phyloP scores from a whole-genome alignment of 768 basidiomycete species.

The Boletus rubroflammeus region DNA sequence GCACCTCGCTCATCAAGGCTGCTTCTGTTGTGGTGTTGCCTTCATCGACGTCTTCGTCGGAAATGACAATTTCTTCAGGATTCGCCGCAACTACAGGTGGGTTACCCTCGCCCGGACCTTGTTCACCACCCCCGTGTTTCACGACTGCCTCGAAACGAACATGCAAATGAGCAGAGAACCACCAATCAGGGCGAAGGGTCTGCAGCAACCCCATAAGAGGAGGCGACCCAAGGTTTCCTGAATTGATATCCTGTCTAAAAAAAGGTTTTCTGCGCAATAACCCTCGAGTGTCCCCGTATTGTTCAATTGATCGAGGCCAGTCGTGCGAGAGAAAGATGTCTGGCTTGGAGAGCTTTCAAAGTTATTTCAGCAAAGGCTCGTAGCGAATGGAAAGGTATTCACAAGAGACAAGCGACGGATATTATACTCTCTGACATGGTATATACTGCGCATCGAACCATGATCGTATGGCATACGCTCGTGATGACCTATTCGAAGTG shows the following conservation, averaged over 20 bases:
- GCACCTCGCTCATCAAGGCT: slow-evolving; percentile 34
- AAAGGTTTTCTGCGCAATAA: slow-evolving; percentile 77
- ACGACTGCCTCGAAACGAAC: slow-evolving; percentile 77
- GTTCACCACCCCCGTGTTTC: slow-evolving; percentile 35
- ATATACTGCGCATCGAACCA: slow-evolving; percentile 73
- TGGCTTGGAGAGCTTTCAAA: slow-evolving; percentile 50
- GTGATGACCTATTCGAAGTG: slow-evolving; percentile 53
- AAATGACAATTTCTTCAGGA: slow-evolving; percentile 41
- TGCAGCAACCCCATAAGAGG: slow-evolving; percentile 76
- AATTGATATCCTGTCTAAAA: slow-evolving; percentile 65
- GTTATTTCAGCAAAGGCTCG: background rate
- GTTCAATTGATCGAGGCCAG: slow-evolving; percentile 88
- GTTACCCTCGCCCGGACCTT: background rate
- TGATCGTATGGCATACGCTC: slow-evolving; percentile 82
- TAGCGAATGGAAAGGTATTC: slow-evolving; percentile 15
- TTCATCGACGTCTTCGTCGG: slow-evolving; percentile 32
- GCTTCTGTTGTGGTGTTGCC: slow-evolving; percentile 1
- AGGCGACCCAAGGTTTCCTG: slow-evolving; percentile 76
- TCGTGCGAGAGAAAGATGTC: slow-evolving; percentile 92
- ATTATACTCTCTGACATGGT: slow-evolving; percentile 87
- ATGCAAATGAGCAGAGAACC: slow-evolving; percentile 94
- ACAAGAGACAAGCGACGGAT: slow-evolving; percentile 76
- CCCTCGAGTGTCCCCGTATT: slow-evolving; percentile 63
- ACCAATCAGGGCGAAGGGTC: slow-evolving; percentile 74
- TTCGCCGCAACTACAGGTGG: slow-evolving; percentile 10